phyloP scores from a whole-genome alignment of 2,329 filamentous ascomycete genomes.

The Fusarium siculi region DNA sequence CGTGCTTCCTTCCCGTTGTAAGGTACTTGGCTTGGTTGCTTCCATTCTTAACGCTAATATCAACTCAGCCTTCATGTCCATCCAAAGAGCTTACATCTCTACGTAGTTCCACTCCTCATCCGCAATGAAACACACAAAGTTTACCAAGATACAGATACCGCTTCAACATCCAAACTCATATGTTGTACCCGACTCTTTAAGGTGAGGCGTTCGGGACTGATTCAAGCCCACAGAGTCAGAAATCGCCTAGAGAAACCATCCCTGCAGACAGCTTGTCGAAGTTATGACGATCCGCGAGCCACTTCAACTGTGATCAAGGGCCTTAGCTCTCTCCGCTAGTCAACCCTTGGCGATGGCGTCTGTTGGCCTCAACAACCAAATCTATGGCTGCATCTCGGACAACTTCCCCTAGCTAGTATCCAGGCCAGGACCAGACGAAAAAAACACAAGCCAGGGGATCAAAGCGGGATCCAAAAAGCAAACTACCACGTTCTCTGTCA shows the following conservation, averaged over 20 bases:
- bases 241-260: constrained; percentile 20
- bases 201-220: constrained; percentile 5
- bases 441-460: constrained; percentile 20
- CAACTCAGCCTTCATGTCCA: constrained; percentile 3
- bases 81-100: constrained; percentile 1
- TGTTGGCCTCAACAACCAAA: constrained; percentile 25
- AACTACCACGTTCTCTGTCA: constrained; percentile 26
- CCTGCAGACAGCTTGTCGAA: constrained; percentile 28
- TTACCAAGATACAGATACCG: background rate
- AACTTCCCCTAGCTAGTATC: constrained; percentile 38
- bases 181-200: background rate
- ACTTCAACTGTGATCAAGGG: constrained; percentile 35
- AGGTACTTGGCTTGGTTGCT: constrained; percentile 1
- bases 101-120: background rate
- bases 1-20: constrained; percentile 34
- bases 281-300: constrained; percentile 37
- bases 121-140: background rate
- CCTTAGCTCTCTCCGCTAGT: constrained; percentile 33
- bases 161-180: background rate
- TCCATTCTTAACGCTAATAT: constrained; percentile 18
- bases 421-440: constrained; percentile 6
- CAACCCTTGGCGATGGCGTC: constrained; percentile 34
- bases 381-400: constrained; percentile 37
- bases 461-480: constrained; percentile 21
- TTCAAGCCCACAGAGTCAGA: constrained; percentile 26